Evolutionary conservation across 352 stramenopile species (phyloP).

Genomic region (Lagenidium sp.): DNA sequence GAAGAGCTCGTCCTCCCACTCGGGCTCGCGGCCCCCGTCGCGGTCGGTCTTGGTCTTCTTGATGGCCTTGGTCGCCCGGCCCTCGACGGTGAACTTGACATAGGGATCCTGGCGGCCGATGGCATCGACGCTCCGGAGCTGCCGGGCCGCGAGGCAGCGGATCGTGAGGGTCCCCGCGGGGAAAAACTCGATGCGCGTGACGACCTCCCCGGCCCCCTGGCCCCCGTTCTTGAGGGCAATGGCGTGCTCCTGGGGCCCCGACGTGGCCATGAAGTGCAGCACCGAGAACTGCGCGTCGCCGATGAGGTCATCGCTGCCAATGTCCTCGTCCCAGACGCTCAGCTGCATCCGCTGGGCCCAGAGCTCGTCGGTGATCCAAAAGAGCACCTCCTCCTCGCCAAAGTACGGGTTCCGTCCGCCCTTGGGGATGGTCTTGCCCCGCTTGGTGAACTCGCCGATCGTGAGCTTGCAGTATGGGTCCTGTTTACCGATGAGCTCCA

Average conservation of each 20-base stretch:
- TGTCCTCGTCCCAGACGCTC: constrained; percentile 82
- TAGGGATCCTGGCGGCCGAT: constrained; percentile 73
- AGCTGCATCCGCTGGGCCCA: constrained; percentile 81
- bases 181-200: constrained; percentile 78
- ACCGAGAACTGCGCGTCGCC: constrained; percentile 65
- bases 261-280: constrained; percentile 59
- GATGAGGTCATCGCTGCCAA: constrained; percentile 86
- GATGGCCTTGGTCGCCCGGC: constrained; percentile 57
- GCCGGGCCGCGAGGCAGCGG: constrained; percentile 41
- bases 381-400: constrained; percentile 84
- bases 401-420: constrained; percentile 89
- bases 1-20: constrained; percentile 81
- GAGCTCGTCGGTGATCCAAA: constrained; percentile 88
- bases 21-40: constrained; percentile 68
- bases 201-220: constrained; percentile 60
- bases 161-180: constrained; percentile 61
- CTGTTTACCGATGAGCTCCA: constrained; percentile 86
- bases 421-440: constrained; percentile 60
- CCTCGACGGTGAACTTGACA: constrained; percentile 70
- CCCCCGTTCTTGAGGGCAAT: constrained; percentile 58
- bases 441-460: constrained; percentile 60
- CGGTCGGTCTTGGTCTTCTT: constrained; percentile 84
- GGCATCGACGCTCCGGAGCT: constrained; percentile 65
- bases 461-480: constrained; percentile 87
- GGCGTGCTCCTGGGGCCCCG: constrained; percentile 32